These are phyloP conservation scores for Trichoderma sp. DNA, from an alignment of 2,329 filamentous ascomycete species.

Conservation along the genomic window DNA sequence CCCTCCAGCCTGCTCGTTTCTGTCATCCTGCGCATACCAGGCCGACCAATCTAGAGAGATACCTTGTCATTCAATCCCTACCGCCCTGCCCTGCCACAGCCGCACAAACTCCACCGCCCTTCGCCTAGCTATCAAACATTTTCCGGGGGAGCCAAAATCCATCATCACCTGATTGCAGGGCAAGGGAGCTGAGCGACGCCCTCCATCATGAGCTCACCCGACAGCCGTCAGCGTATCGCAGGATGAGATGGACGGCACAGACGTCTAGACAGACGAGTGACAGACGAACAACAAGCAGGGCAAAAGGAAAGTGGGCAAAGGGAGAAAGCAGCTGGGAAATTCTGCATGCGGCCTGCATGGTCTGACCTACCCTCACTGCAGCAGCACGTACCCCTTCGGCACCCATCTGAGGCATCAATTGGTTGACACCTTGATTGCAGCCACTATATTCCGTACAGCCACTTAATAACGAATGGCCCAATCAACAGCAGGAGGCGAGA, in stretches of 20 bases:
- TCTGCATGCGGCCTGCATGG: constrained; percentile 4
- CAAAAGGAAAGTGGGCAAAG: not conserved
- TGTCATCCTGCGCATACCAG: constrained; percentile 3
- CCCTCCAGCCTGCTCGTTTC: not conserved
- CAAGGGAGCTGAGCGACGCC: not conserved
- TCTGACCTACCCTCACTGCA: constrained; percentile 1
- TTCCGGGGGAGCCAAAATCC: not conserved
- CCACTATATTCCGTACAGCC: constrained; percentile 13
- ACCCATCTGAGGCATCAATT: constrained; percentile 4
- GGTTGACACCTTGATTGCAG: not conserved
- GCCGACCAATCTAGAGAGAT: not conserved
- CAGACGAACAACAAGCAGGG: not conserved
- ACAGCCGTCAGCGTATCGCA: not conserved
- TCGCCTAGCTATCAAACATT: not conserved
- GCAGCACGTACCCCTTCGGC: constrained; percentile 8
- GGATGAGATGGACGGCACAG: not conserved
- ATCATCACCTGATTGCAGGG: constrained; percentile 11
- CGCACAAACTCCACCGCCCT: constrained; percentile 11
- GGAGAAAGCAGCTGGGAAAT: not conserved
- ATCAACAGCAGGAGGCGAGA: not conserved
- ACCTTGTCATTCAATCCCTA: constrained; percentile 8
- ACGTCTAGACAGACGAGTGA: no score
- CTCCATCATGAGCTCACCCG: not conserved
- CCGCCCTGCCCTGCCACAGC: not conserved
- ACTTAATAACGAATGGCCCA: not conserved